These are phyloP conservation scores for Phycomyces blakesleeanus DNA, from an alignment of 192 early-diverging fungal species.

Conservation along the genomic window DNA sequence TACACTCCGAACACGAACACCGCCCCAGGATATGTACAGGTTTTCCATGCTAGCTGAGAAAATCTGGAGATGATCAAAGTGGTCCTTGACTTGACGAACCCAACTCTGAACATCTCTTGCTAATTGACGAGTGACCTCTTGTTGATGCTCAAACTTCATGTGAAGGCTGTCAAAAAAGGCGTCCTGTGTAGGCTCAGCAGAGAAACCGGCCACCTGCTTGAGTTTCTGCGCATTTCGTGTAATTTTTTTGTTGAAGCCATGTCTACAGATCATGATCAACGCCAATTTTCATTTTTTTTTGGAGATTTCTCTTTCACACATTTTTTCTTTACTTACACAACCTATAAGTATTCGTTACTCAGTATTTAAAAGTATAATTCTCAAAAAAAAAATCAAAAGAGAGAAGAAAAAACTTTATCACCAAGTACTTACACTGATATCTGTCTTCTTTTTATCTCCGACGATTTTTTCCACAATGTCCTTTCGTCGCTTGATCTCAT, in stretches of 20 bases:
- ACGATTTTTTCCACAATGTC: slow-evolving; percentile 85
- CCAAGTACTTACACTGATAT: slow-evolving; percentile 59
- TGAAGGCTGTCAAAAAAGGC: slow-evolving; percentile 56
- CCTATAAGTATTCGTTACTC: slow-evolving; percentile 9
- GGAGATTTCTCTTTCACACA: neutral
- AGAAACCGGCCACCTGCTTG: slow-evolving; percentile 62
- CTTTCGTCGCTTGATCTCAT: slow-evolving; percentile 82
- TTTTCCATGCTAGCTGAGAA: slow-evolving; percentile 55
- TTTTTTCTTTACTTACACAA: slow-evolving; percentile 33
- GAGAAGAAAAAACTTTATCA: neutral
- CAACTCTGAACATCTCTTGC: slow-evolving; percentile 43
- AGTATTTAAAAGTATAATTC: too few species aligned
- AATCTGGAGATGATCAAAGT: slow-evolving; percentile 50
- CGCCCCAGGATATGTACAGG: slow-evolving; percentile 44
- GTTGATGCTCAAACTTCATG: slow-evolving; percentile 52
- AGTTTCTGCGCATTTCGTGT: slow-evolving; percentile 60
- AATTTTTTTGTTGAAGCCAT: slow-evolving; percentile 72
- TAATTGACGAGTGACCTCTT: slow-evolving; percentile 48
- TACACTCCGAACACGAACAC: slow-evolving; percentile 23
- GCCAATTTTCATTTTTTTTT: neutral
- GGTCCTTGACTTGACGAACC: slow-evolving; percentile 48
- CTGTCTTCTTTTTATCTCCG: slow-evolving; percentile 60
- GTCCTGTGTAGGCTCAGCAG: slow-evolving; percentile 49
- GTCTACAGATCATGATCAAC: slow-evolving; percentile 43
- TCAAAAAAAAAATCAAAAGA: neutral